These are phyloP conservation scores for Penicillium sp. DNA, from an alignment of 2,329 filamentous ascomycete species.

Conservation along the genomic window DNA sequence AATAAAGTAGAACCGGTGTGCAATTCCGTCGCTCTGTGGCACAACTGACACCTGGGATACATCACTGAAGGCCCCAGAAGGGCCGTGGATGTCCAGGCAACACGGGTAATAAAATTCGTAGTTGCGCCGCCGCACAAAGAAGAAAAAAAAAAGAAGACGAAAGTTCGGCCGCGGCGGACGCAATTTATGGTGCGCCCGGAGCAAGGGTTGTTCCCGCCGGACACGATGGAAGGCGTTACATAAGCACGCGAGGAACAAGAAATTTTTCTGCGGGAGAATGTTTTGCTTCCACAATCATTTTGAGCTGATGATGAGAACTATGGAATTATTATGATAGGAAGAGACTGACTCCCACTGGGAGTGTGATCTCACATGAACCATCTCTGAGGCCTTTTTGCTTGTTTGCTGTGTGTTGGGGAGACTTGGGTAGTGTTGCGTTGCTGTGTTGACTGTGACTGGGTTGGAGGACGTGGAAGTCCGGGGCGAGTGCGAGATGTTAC, in stretches of 20 bases:
- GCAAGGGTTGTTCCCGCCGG: slow-evolving; percentile 13
- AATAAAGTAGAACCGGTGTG: slow-evolving; percentile 60
- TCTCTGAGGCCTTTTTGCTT: slow-evolving; percentile 39
- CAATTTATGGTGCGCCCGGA: slow-evolving; percentile 28
- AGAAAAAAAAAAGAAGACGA: slow-evolving; percentile 54
- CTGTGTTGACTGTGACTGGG: too few species aligned
- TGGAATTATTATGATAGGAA: slow-evolving; percentile 48
- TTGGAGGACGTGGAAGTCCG: too few species aligned
- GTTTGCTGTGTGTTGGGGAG: slow-evolving; percentile 11
- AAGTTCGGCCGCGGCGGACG: neutral
- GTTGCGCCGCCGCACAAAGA: slow-evolving; percentile 79
- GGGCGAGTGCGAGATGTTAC: too few species aligned
- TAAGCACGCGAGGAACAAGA: slow-evolving; percentile 15
- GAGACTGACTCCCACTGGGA: slow-evolving; percentile 46
- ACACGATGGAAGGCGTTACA: slow-evolving; percentile 5
- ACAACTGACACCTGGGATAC: slow-evolving; percentile 71
- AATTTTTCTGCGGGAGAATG: slow-evolving; percentile 7
- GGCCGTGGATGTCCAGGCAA: slow-evolving; percentile 66
- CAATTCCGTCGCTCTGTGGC: slow-evolving; percentile 79
- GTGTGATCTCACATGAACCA: slow-evolving; percentile 42
- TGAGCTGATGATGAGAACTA: slow-evolving; percentile 46
- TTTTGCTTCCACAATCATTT: slow-evolving; percentile 22
- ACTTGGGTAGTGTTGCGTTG: too few species aligned
- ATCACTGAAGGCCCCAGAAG: slow-evolving; percentile 40
- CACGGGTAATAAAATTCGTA: slow-evolving; percentile 68